Evolutionary conservation across 495 filamentous ascomycete species (phyloP), one percentile per base, ranked within the genome.

Genomic region (Xylaria longipes): DNA sequence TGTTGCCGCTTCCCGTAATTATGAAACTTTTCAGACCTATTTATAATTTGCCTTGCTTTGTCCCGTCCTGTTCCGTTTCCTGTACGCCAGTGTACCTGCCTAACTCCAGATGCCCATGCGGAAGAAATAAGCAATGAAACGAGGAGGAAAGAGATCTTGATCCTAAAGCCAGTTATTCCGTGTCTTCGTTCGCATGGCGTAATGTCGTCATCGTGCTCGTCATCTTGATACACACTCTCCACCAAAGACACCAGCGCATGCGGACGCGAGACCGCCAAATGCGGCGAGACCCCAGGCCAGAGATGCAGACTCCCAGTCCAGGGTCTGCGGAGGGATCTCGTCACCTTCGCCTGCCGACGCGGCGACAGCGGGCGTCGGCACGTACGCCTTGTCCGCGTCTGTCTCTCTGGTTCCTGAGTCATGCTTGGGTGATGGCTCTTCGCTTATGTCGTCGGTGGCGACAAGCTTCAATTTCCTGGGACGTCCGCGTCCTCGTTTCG

Each of bases 241-340:
- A 5, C 83, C 84, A 64, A 81, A 83, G 8, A 87, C 82, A 35
- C 77, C 80, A 29, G 82, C 77, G 68, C 74, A 78, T 7, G 80
- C 83, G 9, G 75, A 69, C 1, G 82, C 82, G n/a, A 86, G 70
- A 3, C 84, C 85, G 1, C 81, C 81, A 45, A 83, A 65, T 25
- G 77, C 76, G 4, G 80, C 81, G 67, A 84, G 65, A 2, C 80
- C 81, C 84, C 84, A 86, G 6, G 83, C 80, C 6, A 87, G 74
- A 39, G 84, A 77, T 4, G 78, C 80, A 20, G 78, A 77, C 63
- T 87, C 85, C 83, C 83, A 84, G 52, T 87, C 84, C 33, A 82
- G 75, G 12, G 80, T 81, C 12, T 76, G 73, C 5, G 74, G 74
- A 17, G 77, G 78, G 3, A 81, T 20, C 12, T 76, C 63, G 69